Percentiles rank a stretch among this genome's conserved stretches.
phyloP scores from a whole-genome alignment of 116 monocot genomes.

The Phalaenopsis hybrid region DNA sequence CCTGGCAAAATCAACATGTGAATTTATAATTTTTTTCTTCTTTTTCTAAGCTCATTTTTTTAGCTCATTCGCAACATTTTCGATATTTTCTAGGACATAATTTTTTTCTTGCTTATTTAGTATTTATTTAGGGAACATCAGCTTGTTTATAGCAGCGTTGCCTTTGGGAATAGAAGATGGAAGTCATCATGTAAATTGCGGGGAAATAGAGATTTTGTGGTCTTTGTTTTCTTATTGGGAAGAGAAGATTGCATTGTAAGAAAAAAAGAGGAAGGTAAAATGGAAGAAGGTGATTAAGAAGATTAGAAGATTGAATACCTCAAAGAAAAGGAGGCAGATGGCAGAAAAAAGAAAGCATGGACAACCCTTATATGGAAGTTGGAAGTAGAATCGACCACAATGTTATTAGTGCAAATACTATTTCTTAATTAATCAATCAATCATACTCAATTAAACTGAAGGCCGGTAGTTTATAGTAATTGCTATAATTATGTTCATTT shows the following conservation, averaged over 20 bases:
- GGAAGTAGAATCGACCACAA: no score
- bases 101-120: not conserved
- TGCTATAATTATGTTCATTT: no score
- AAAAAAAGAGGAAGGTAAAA: not conserved
- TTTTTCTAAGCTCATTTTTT: not conserved
- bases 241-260: not conserved
- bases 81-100: not conserved
- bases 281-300: not conserved
- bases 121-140: not conserved
- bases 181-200: not conserved
- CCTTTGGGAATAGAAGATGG: not conserved
- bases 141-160: not conserved
- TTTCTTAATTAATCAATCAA: no score
- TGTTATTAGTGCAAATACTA: no score
- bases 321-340: no score
- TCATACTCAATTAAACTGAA: no score
- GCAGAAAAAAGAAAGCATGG: not conserved
- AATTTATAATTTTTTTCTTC: not conserved
- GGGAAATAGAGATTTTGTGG: not conserved
- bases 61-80: not conserved
- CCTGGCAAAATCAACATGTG: not conserved
- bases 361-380: not conserved
- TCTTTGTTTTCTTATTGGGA: not conserved
- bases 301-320: no score
- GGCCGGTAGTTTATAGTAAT: no score